phyloP scores from a whole-genome alignment of 148 eudicot species.

The Diospyros kaki region DNA sequence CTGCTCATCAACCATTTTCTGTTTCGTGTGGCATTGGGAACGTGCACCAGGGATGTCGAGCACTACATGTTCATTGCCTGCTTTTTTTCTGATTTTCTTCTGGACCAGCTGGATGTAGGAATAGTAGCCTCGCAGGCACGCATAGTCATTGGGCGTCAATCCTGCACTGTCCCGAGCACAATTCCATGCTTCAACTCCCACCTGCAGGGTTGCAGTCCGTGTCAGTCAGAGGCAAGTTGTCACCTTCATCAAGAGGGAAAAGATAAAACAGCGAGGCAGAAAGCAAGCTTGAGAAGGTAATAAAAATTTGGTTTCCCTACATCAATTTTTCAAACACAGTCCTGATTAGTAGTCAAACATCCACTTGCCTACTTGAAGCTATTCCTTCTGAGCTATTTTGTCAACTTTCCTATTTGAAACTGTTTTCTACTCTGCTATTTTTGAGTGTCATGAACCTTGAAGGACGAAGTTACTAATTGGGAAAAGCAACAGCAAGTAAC shows the following conservation, averaged over 20 bases:
- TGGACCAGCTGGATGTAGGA: conserved; percentile 53
- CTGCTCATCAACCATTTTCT: conserved; percentile 28
- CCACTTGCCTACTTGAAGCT: neutral
- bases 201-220: conserved; percentile 34
- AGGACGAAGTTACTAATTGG: neutral
- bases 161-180: conserved; percentile 59
- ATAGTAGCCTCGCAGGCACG: conserved; percentile 57
- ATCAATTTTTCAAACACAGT: neutral
- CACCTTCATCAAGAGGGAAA: neutral
- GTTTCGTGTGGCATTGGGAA: conserved; percentile 18
- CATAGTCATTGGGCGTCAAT: conserved; percentile 77
- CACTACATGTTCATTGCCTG: conserved; percentile 47
- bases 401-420: no score
- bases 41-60: conserved; percentile 48
- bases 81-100: conserved; percentile 39
- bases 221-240: neutral
- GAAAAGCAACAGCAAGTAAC: neutral
- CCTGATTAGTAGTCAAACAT: neutral
- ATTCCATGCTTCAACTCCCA: conserved; percentile 84
- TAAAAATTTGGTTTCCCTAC: neutral
- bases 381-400: neutral
- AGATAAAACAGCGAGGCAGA: neutral
- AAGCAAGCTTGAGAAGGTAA: neutral
- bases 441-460: neutral
- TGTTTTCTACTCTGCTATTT: neutral